These are phyloP conservation scores for Fusarium metavorans DNA, from an alignment of 2,329 filamentous ascomycete genomes.

Conservation along the genomic window DNA sequence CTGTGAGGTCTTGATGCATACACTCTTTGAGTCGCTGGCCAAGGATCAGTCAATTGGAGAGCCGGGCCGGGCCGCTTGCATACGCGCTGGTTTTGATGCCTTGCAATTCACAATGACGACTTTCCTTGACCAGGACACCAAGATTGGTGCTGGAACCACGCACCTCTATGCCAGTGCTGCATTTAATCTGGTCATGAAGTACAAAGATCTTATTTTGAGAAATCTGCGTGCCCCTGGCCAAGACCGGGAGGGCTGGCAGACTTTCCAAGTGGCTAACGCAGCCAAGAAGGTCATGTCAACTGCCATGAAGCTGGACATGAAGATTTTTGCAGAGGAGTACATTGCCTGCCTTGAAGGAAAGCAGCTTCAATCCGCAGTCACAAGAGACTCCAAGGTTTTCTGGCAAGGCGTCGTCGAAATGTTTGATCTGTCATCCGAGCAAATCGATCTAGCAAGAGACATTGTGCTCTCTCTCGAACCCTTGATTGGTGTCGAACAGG, in stretches of 20 bases:
- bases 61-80: slow-evolving; percentile 71
- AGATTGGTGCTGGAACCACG: slow-evolving; percentile 63
- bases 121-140: slow-evolving; percentile 61
- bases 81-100: slow-evolving; percentile 72
- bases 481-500: slow-evolving; percentile 80
- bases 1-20: slow-evolving; percentile 81
- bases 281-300: slow-evolving; percentile 64
- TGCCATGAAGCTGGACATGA: slow-evolving; percentile 62
- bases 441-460: slow-evolving; percentile 78
- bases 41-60: slow-evolving; percentile 66
- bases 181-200: slow-evolving; percentile 73
- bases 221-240: slow-evolving; percentile 47
- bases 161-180: slow-evolving; percentile 74
- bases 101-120: slow-evolving; percentile 68
- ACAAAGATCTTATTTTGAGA: slow-evolving; percentile 69
- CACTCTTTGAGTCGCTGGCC: slow-evolving; percentile 76
- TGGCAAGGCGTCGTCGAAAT: slow-evolving; percentile 67
- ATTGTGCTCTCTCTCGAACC: slow-evolving; percentile 78
- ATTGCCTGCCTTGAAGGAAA: slow-evolving; percentile 71
- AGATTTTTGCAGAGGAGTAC: slow-evolving; percentile 56
- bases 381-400: slow-evolving; percentile 70
- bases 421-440: slow-evolving; percentile 81
- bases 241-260: slow-evolving; percentile 52
- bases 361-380: slow-evolving; percentile 74
- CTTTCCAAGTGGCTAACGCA: slow-evolving; percentile 56